Evolutionary conservation across 768 basidiomycete genomes (phyloP).

Genomic region (Rhodosporidiobolus odoratus): DNA sequence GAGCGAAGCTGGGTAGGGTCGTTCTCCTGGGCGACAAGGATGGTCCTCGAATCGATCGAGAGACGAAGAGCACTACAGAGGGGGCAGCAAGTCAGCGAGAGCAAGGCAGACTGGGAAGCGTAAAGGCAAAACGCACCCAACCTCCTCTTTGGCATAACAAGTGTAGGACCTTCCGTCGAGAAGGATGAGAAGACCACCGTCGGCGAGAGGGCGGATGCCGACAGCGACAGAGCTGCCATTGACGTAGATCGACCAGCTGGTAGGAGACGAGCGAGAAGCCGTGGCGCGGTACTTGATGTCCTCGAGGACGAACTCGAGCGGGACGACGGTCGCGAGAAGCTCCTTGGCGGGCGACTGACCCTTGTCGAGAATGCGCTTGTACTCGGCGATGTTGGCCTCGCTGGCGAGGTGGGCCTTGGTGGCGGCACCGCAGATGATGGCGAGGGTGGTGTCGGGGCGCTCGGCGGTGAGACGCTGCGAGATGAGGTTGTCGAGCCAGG

Average conservation of each 20-base stretch:
- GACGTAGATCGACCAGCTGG: conserved; percentile 87
- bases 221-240: conserved; percentile 91
- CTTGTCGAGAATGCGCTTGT: conserved; percentile 92
- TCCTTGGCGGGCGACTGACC: conserved; percentile 95
- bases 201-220: conserved; percentile 84
- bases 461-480: conserved; percentile 96
- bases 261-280: conserved; percentile 79
- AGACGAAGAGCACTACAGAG: conserved; percentile 52
- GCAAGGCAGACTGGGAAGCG: not conserved
- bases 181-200: conserved; percentile 85
- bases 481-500: conserved; percentile 96
- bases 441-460: conserved; percentile 83
- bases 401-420: conserved; percentile 88
- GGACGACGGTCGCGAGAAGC: conserved; percentile 77
- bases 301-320: conserved; percentile 77
- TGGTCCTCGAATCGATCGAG: conserved; percentile 96
- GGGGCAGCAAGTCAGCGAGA: not conserved
- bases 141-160: conserved; percentile 96
- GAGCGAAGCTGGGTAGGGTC: conserved; percentile 95
- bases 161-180: conserved; percentile 94
- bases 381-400: conserved; percentile 83
- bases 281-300: conserved; percentile 93
- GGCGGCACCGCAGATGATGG: conserved; percentile 92
- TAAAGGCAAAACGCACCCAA: conserved; percentile 50
- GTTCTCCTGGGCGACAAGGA: conserved; percentile 97